Evolutionary conservation across 495 filamentous ascomycete genomes (phyloP).

Genomic region (Tuber indicum): DNA sequence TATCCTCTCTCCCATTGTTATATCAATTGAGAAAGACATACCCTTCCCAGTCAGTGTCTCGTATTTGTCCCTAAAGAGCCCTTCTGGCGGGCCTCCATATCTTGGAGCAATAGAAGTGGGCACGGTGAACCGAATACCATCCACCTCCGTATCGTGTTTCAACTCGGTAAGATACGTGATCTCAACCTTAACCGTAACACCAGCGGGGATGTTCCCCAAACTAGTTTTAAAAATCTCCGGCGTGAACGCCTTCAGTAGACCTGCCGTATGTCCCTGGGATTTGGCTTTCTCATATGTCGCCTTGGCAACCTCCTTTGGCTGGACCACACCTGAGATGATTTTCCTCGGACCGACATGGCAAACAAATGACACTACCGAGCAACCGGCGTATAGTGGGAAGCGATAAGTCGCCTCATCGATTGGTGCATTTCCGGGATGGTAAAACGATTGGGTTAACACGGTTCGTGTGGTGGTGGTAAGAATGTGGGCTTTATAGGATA

Average conservation of each 20-base stretch:
- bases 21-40: constrained; percentile 57
- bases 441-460: constrained; percentile 54
- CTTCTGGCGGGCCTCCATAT: constrained; percentile 50
- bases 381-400: constrained; percentile 61
- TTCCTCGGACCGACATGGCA: constrained; percentile 49
- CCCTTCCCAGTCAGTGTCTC: constrained; percentile 39
- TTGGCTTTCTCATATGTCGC: constrained; percentile 52
- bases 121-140: constrained; percentile 59
- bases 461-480: constrained; percentile 53
- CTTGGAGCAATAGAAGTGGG: constrained; percentile 57
- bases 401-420: constrained; percentile 54
- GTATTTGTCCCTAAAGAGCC: not conserved
- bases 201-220: constrained; percentile 56
- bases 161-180: constrained; percentile 60
- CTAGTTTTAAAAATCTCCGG: constrained; percentile 58
- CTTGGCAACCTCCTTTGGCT: constrained; percentile 55
- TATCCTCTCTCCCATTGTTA: constrained; percentile 53
- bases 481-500: constrained; percentile 52
- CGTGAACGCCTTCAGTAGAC: constrained; percentile 55
- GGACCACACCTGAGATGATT: constrained; percentile 52
- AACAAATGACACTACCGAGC: constrained; percentile 58
- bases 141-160: constrained; percentile 55
- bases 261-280: constrained; percentile 53
- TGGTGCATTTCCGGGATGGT: constrained; percentile 46
- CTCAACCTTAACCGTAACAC: constrained; percentile 49